These are phyloP conservation scores for Tetracladium maxilliforme DNA, from an alignment of 2,329 filamentous ascomycete species.

Conservation along the genomic window DNA sequence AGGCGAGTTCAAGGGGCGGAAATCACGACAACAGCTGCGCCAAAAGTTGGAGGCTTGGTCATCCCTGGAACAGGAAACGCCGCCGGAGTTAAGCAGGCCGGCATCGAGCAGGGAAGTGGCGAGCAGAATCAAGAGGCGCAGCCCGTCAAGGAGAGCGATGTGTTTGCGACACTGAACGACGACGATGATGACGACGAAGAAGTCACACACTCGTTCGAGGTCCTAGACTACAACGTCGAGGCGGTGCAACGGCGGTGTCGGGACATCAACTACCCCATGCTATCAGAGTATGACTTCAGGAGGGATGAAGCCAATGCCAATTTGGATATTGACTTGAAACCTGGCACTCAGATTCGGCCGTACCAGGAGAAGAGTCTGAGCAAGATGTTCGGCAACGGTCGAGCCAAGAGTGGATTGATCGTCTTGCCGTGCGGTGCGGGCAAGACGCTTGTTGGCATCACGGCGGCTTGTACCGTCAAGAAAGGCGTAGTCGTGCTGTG, in stretches of 20 bases:
- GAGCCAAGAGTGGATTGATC: conserved; percentile 94
- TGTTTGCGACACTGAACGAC: conserved; percentile 61
- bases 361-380: conserved; percentile 96
- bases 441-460: conserved; percentile 96
- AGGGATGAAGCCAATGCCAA: conserved; percentile 83
- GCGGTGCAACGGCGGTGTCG: conserved; percentile 81
- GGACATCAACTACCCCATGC: conserved; percentile 70
- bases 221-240: conserved; percentile 69
- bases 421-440: conserved; percentile 92
- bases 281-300: conserved; percentile 95
- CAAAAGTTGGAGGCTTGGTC: conserved; percentile 74
- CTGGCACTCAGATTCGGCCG: conserved; percentile 75
- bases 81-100: conserved; percentile 68
- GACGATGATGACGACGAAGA: conserved; percentile 74
- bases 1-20: conserved; percentile 62
- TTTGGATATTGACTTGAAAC: conserved; percentile 83
- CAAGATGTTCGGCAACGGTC: conserved; percentile 98
- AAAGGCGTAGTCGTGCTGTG: conserved; percentile 92
- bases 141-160: conserved; percentile 44
- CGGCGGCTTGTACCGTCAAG: conserved; percentile 92
- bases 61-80: conserved; percentile 93
- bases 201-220: conserved; percentile 86
- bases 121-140: conserved; percentile 30
- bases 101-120: conserved; percentile 24
- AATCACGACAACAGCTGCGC: conserved; percentile 67